These are phyloP conservation scores for Coleophoma eucalyptorum DNA, from an alignment of 2,329 filamentous ascomycete genomes.

Conservation along the genomic window DNA sequence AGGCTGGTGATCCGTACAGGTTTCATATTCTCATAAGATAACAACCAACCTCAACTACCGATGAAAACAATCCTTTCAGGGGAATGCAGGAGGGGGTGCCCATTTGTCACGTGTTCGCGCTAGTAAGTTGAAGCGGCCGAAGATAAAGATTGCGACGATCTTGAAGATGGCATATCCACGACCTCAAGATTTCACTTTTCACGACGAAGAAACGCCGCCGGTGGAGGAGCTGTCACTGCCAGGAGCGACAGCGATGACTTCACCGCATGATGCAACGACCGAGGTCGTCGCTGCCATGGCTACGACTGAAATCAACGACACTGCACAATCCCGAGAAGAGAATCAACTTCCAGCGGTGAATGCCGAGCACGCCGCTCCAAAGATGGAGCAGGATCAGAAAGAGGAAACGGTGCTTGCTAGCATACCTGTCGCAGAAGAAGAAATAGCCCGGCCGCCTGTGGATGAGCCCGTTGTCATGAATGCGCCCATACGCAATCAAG, in stretches of 20 bases:
- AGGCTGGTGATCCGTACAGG: too few relatives aligned
- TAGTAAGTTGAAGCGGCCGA: too few relatives aligned
- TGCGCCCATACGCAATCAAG: neutral
- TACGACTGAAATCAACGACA: constrained; percentile 6
- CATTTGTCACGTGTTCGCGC: too few relatives aligned
- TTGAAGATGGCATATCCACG: too few relatives aligned
- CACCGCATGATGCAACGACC: constrained; percentile 18
- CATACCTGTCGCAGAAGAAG: neutral
- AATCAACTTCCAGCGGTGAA: constrained; percentile 10
- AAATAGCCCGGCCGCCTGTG: neutral
- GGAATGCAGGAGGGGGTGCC: too few relatives aligned
- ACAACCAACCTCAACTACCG: too few relatives aligned
- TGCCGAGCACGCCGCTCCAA: constrained; percentile 2
- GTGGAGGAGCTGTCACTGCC: constrained; percentile 30
- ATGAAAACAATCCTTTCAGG: too few relatives aligned
- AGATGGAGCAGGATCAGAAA: neutral
- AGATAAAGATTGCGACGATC: too few relatives aligned
- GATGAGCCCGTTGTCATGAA: constrained; percentile 1
- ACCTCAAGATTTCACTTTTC: neutral
- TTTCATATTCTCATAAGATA: too few relatives aligned
- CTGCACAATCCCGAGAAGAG: constrained; percentile 1
- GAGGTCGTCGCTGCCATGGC: constrained; percentile 13
- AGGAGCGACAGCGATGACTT: constrained; percentile 29
- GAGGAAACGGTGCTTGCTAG: neutral
- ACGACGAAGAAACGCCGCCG: constrained; percentile 10